These are phyloP conservation scores for Eucalyptus brandiana DNA, from an alignment of 345 rosid genomes.

Conservation along the genomic window DNA sequence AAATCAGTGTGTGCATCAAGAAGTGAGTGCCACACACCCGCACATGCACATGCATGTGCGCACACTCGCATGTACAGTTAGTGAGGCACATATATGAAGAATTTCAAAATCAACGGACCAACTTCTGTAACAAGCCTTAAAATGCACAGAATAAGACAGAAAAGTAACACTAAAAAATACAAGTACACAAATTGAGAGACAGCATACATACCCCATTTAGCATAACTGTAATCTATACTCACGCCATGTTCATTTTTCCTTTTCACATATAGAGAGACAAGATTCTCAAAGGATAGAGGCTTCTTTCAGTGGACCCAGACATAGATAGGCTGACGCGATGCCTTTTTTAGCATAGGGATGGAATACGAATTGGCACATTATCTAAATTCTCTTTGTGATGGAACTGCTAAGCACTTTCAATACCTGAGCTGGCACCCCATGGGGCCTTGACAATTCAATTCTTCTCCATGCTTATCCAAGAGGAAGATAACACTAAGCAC, in stretches of 20 bases:
- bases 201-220: background rate
- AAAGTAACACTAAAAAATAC: background rate
- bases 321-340: background rate
- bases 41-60: background rate
- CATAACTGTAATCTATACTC: background rate
- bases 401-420: background rate
- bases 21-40: background rate
- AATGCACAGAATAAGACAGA: background rate
- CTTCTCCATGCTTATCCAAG: background rate
- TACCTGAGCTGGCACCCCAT: background rate
- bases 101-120: background rate
- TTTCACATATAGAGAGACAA: background rate
- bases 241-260: background rate
- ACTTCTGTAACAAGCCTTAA: background rate
- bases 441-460: background rate
- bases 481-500: background rate
- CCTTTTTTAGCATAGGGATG: background rate
- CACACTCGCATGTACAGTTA: background rate
- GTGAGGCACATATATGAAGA: background rate
- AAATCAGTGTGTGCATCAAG: background rate
- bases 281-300: background rate
- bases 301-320: background rate
- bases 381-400: background rate
- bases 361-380: background rate
- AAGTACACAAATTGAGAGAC: background rate